phyloP scores from a whole-genome alignment of 768 basidiomycete species.

The Hemileccinum rubropunctum region DNA sequence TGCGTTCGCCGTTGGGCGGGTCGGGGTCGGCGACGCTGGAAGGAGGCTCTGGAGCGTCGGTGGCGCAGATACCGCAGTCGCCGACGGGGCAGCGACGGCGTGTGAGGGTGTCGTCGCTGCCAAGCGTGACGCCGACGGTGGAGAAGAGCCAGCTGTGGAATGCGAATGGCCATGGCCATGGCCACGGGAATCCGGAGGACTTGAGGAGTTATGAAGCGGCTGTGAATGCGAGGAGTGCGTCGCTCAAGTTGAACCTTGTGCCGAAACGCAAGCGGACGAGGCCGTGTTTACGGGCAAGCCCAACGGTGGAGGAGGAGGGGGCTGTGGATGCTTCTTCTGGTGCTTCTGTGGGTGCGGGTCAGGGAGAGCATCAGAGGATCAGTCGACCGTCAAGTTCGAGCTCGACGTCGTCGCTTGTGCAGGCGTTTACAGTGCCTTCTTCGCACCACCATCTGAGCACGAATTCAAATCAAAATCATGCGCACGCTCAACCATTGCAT shows the following conservation, averaged over 20 bases:
- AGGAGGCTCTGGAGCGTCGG: not conserved
- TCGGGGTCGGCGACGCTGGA: conserved; percentile 20
- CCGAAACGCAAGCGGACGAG: conserved; percentile 37
- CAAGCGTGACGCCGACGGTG: conserved; percentile 63
- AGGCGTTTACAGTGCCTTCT: conserved; percentile 36
- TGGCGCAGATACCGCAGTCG: conserved; percentile 24
- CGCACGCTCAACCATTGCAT: not conserved
- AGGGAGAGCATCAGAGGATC: conserved; percentile 20
- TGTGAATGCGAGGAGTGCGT: conserved; percentile 64
- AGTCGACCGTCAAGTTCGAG: conserved; percentile 39
- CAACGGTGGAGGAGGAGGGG: conserved; percentile 7
- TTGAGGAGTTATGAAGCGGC: conserved; percentile 72
- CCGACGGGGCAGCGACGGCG: conserved; percentile 37
- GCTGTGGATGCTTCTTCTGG: not conserved
- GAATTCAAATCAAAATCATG: not conserved
- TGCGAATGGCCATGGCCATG: conserved; percentile 19
- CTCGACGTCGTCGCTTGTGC: conserved; percentile 38
- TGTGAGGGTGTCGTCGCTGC: conserved; percentile 62
- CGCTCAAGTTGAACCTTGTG: conserved; percentile 54
- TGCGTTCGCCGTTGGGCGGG: conserved; percentile 60
- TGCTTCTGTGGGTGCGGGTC: conserved; percentile 1
- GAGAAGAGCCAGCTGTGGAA: conserved; percentile 17
- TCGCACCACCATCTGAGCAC: not conserved
- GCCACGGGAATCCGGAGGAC: conserved; percentile 50
- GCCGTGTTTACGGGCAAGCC: conserved; percentile 15